A percentile compares a stretch with the other conserved stretches of the same genome.
Conservation (phyloP, 2,329 filamentous ascomycete genomes). For the Aspergillus fumigatiaffinis region DNA sequence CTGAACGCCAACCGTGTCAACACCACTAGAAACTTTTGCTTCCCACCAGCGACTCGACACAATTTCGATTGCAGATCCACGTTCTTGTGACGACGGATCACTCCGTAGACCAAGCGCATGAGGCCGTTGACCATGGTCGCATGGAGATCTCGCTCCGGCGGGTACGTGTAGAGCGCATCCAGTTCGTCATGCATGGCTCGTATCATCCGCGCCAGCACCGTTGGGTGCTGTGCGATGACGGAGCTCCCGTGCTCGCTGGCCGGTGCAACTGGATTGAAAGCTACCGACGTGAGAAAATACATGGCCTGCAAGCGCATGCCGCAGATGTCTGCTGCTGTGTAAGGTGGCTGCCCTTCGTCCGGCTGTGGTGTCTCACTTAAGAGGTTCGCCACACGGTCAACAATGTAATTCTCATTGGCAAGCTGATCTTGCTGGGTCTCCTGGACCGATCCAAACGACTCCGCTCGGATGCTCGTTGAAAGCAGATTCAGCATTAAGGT, state of each 20-base stretch:
- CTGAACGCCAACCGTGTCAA: conserved; percentile 82
- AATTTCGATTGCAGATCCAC: conserved; percentile 71
- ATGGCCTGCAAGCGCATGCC: conserved; percentile 44
- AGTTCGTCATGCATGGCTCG: conserved; percentile 72
- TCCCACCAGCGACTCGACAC: conserved; percentile 63
- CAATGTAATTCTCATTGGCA: conserved; percentile 44
- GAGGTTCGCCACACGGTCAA: conserved; percentile 56
- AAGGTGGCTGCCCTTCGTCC: conserved; percentile 41
- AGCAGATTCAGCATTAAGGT: conserved; percentile 53
- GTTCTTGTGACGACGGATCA: conserved; percentile 56
- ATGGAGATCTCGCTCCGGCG: conserved; percentile 44
- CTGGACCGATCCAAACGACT: conserved; percentile 54
- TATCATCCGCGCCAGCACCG: conserved; percentile 70
- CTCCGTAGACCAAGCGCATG: conserved; percentile 58
- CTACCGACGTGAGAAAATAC: conserved; percentile 39
- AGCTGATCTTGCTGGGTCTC: conserved; percentile 36
- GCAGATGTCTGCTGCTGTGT: conserved; percentile 36
- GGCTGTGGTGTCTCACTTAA: conserved; percentile 51
- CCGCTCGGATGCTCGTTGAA: conserved; percentile 50
- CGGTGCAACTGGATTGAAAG: conserved; percentile 52
- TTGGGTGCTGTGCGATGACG: conserved; percentile 65
- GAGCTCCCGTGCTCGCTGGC: conserved; percentile 56
- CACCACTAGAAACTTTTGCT: conserved; percentile 76
- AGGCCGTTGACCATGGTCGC: conserved; percentile 55
- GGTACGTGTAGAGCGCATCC: conserved; percentile 53